Percentiles rank a stretch among this genome's conserved stretches.
Conservation (phyloP, 768 basidiomycete species). For the Lentinula edodes region DNA sequence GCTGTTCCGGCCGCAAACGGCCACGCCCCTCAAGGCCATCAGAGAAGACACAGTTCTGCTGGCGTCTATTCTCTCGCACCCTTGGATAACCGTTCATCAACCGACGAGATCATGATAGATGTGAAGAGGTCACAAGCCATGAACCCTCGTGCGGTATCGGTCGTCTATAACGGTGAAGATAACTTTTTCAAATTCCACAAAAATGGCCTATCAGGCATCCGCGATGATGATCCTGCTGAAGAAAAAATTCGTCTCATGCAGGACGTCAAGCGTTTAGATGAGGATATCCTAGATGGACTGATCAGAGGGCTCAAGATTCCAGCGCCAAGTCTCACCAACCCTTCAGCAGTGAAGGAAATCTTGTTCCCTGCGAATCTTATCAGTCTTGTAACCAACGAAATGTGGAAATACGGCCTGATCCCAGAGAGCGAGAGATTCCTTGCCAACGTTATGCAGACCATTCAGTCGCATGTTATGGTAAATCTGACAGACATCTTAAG, state of each 20-base stretch:
- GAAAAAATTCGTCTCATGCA: slow-evolving; percentile 94
- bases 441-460: slow-evolving; percentile 97
- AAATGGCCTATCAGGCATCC: slow-evolving; percentile 66
- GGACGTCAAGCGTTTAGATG: slow-evolving; percentile 83
- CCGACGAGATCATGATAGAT: slow-evolving; percentile 72
- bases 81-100: slow-evolving; percentile 64
- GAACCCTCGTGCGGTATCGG: slow-evolving; percentile 82
- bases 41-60: slow-evolving; percentile 83
- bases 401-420: slow-evolving; percentile 99
- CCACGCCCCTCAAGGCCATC: slow-evolving; percentile 37
- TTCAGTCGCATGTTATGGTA: slow-evolving; percentile 98
- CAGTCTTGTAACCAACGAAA: slow-evolving; percentile 97
- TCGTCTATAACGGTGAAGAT: slow-evolving; percentile 83
- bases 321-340: slow-evolving; percentile 81
- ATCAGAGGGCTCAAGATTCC: slow-evolving; percentile 92
- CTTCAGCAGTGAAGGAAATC: slow-evolving; percentile 94
- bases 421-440: slow-evolving; percentile 96
- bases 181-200: slow-evolving; percentile 59
- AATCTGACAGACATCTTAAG: slow-evolving; percentile 23
- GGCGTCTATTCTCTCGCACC: slow-evolving; percentile 63
- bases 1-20: slow-evolving; percentile 29
- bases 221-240: slow-evolving; percentile 84
- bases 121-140: slow-evolving; percentile 65
- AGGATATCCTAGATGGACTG: slow-evolving; percentile 87
- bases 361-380: slow-evolving; percentile 99